Conservation (phyloP, 2,329 filamentous ascomycete species). For the Dryadomyces sulphureus region DNA sequence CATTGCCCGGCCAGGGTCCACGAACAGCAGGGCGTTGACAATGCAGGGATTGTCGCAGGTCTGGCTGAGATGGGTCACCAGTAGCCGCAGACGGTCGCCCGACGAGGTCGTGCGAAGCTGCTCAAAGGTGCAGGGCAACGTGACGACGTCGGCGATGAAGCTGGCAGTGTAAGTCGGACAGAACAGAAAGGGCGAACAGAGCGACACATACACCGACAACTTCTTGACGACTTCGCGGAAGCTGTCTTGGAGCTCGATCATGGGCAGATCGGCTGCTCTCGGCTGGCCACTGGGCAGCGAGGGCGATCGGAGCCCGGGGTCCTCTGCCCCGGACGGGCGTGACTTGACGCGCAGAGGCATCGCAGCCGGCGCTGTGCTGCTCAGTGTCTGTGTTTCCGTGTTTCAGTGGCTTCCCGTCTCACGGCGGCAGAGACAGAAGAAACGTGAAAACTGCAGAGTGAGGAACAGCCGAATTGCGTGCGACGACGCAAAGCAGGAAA, state of each 20-base stretch:
- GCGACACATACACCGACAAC: conserved; percentile 39
- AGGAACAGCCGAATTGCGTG: too few relatives aligned
- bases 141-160: conserved; percentile 47
- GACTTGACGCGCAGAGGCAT: conserved; percentile 24
- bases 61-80: conserved; percentile 50
- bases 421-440: too few relatives aligned
- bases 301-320: conserved; percentile 17
- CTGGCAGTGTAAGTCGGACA: conserved; percentile 19
- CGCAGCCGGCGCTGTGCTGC: too few relatives aligned
- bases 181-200: background rate
- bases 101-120: conserved; percentile 54
- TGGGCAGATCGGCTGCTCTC: conserved; percentile 28
- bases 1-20: conserved; percentile 10
- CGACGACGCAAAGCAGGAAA: too few relatives aligned
- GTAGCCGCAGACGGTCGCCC: conserved; percentile 37
- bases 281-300: conserved; percentile 18
- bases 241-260: conserved; percentile 40
- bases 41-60: conserved; percentile 54
- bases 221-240: conserved; percentile 54
- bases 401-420: too few relatives aligned
- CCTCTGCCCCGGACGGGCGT: conserved; percentile 11
- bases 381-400: too few relatives aligned
- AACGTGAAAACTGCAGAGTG: too few relatives aligned
- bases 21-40: conserved; percentile 59
- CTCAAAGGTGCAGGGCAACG: conserved; percentile 55